Evolutionary conservation across 2,329 filamentous ascomycete species (phyloP).

Genomic region (Calonectria hawksworthii): DNA sequence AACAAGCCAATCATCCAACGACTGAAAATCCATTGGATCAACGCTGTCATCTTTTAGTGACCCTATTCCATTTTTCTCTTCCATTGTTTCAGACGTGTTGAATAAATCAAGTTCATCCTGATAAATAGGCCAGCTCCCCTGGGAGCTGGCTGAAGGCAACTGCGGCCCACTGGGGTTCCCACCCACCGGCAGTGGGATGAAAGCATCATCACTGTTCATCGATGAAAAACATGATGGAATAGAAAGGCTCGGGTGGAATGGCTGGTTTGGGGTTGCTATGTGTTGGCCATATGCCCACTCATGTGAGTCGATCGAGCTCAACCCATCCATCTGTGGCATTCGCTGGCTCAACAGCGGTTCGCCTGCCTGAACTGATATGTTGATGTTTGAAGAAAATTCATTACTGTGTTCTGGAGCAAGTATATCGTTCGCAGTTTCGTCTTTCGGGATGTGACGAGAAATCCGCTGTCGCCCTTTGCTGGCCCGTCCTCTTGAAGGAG

Average conservation of each 20-base stretch:
- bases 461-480: not conserved
- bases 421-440: not conserved
- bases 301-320: not conserved
- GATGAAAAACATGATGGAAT: not conserved
- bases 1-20: conserved; percentile 38
- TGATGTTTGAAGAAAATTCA: not conserved
- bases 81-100: not conserved
- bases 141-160: not conserved
- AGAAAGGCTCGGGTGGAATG: not conserved
- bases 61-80: not conserved
- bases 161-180: not conserved
- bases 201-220: not conserved
- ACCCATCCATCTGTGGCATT: not conserved
- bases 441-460: not conserved
- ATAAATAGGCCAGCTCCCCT: not conserved
- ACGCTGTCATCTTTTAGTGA: not conserved
- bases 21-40: conserved; percentile 29
- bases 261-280: not conserved
- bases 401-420: not conserved
- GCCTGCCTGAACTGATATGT: not conserved
- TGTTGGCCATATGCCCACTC: not conserved
- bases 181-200: no score
- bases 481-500: conserved; percentile 20
- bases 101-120: not conserved
- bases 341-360: not conserved